These are phyloP conservation scores for Hibiscus mutabilis DNA, from an alignment of 345 rosid species.

Conservation along the genomic window DNA sequence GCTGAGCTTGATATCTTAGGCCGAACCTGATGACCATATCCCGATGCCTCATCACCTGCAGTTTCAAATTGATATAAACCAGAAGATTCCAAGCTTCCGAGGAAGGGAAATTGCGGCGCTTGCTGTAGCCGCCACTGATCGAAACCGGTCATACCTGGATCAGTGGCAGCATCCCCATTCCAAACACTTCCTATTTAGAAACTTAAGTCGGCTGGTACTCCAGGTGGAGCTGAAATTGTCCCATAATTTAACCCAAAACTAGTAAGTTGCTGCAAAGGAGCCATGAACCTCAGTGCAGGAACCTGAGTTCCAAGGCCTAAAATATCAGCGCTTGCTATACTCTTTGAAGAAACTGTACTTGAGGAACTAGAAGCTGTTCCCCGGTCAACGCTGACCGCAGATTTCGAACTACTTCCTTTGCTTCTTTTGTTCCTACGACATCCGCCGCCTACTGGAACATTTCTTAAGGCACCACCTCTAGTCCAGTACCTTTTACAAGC, in stretches of 20 bases:
- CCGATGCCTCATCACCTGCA: slow-evolving; percentile 24
- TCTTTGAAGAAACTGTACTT: slow-evolving; percentile 17
- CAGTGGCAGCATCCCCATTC: slow-evolving; percentile 16
- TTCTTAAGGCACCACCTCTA: slow-evolving; percentile 85
- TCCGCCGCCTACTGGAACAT: slow-evolving; percentile 92
- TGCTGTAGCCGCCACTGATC: slow-evolving; percentile 55
- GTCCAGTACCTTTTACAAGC: slow-evolving; percentile 98
- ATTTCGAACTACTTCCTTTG: slow-evolving; percentile 35
- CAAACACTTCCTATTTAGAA: slow-evolving; percentile 35
- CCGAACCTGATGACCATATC: slow-evolving; percentile 12
- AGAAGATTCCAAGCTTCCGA: slow-evolving; percentile 44
- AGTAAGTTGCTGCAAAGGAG: slow-evolving; percentile 43
- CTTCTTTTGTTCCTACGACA: slow-evolving; percentile 81
- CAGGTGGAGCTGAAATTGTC: slow-evolving; percentile 22
- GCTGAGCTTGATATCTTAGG: slow-evolving; percentile 29
- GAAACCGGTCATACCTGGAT: slow-evolving; percentile 25
- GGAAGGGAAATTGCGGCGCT: slow-evolving; percentile 40
- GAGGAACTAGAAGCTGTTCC: slow-evolving; percentile 28
- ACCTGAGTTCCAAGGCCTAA: slow-evolving; percentile 40
- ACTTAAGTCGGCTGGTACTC: slow-evolving; percentile 31
- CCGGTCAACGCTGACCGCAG: slow-evolving; percentile 34
- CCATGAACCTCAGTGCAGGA: slow-evolving; percentile 42
- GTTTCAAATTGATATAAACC: slow-evolving; percentile 45
- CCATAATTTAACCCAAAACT: slow-evolving; percentile 43
- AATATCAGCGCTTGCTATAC: slow-evolving; percentile 30